These are phyloP conservation scores for Chytridium lagenaria DNA, from an alignment of 371 early-diverging fungal species.

Conservation along the genomic window DNA sequence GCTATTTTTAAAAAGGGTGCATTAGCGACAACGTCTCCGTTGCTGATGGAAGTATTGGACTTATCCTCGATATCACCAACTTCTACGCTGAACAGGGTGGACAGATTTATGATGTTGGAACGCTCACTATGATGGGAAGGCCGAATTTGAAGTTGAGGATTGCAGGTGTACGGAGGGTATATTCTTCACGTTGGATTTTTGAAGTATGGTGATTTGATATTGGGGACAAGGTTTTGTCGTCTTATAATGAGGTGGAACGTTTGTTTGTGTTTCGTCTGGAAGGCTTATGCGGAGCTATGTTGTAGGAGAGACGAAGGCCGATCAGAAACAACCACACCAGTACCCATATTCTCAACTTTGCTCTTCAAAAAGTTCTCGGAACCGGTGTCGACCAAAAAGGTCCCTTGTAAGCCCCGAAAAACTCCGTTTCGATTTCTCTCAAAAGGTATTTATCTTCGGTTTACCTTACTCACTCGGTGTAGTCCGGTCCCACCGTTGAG, in stretches of 20 bases:
- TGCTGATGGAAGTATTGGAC: conserved; percentile 70
- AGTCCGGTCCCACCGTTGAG: conserved; percentile 75
- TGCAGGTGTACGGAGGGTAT: conserved; percentile 94
- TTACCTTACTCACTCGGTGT: neutral
- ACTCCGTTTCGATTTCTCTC: conserved; percentile 97
- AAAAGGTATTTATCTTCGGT: conserved; percentile 54
- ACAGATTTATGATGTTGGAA: conserved; percentile 97
- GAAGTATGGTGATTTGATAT: conserved; percentile 78
- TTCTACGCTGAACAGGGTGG: conserved; percentile 99
- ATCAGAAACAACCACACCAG: conserved; percentile 97
- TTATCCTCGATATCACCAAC: conserved; percentile 97
- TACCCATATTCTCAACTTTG: conserved; percentile 98
- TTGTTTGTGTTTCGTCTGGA: conserved; percentile 25
- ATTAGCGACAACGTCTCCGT: conserved; percentile 58
- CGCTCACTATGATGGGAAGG: conserved; percentile 80
- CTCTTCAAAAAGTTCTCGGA: conserved; percentile 83
- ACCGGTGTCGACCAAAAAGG: conserved; percentile 94
- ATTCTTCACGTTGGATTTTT: conserved; percentile 97
- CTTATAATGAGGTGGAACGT: conserved; percentile 90
- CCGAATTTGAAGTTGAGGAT: conserved; percentile 93
- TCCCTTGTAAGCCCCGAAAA: conserved; percentile 97
- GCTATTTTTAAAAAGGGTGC: conserved; percentile 68
- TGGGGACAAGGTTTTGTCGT: conserved; percentile 73
- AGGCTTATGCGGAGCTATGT: neutral
- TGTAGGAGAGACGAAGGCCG: conserved; percentile 80